Base-by-base conservation (phyloP, 2,329 filamentous ascomycete species). In the Juglanconis juglandina region DNA sequence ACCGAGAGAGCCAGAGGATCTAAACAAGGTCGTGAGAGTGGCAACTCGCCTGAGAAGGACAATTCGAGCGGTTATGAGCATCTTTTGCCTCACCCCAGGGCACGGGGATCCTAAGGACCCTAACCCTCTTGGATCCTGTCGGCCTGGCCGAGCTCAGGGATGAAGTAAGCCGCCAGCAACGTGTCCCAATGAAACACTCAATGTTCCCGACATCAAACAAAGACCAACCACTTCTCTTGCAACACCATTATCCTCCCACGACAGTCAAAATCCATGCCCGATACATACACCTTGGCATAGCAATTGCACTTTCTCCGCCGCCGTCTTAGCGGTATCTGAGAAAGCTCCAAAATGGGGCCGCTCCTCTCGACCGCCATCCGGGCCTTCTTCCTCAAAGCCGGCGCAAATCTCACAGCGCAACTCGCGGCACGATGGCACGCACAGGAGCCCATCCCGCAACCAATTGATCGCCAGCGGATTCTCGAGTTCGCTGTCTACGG, bases 401-500 rank as follows among this genome's bases (percentile, higher is more conserved):
- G 33, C 17, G 64, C 64, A 48, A 66, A 66, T 37, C 30, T 66
- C 35, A 65, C 61, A 34, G 63, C 61, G 10, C 64, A 66, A 56
- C 46, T 66, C 34, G 61, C 53, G 32, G 61, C 64, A 24, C 44
- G 57, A 14, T 66, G 63, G 63, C 64, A 65, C 41, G 34, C 46
- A 11, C 55, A 59, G 48, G 53, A 57, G n/a, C 61, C 58, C 11
- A 33, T 58, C 1, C 53, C 62, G 4, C 56, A 41, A 30, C 53
- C 44, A 4, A 57, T 67, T 44, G 67, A 69, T 53, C 61, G 60
- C 44, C 66, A 66, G 56, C 66, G 66, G 13, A 61, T 69, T 46
- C 49, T 66, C 54, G 67, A 69, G 59, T 69, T 69, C 34, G 65
- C 66, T 50, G 47, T 65, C 47, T 69, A 66, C 46, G 67, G 67